phyloP scores from a whole-genome alignment of 2,329 filamentous ascomycete genomes.

The Penicillium brevicompactum region DNA sequence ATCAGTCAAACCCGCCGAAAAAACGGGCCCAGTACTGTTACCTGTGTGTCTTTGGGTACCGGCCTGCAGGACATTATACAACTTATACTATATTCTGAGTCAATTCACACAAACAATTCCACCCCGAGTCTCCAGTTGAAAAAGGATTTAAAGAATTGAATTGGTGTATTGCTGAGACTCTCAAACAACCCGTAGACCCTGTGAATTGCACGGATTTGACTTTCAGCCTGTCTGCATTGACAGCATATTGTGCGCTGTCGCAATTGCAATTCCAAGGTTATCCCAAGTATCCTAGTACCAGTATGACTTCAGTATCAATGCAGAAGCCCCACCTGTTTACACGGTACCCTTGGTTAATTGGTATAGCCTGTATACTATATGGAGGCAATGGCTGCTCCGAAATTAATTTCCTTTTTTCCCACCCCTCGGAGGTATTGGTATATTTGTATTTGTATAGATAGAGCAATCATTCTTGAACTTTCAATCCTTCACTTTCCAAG shows the following conservation, averaged over 20 bases:
- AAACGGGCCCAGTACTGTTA: constrained; percentile 3
- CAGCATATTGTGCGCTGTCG: constrained; percentile 18
- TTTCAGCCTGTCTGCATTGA: constrained; percentile 12
- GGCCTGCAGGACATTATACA: neutral
- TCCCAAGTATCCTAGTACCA: constrained; percentile 11
- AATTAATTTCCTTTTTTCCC: constrained; percentile 8
- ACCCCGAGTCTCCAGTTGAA: too few species aligned
- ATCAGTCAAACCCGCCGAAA: constrained; percentile 55
- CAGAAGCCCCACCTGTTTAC: constrained; percentile 34
- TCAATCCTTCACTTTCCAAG: constrained; percentile 9
- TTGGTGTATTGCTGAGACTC: neutral
- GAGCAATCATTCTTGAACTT: constrained; percentile 17
- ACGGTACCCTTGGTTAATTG: neutral
- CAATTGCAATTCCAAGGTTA: constrained; percentile 12
- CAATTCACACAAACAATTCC: too few species aligned
- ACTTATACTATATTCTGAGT: too few species aligned
- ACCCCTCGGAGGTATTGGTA: constrained; percentile 9
- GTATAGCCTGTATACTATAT: constrained; percentile 15
- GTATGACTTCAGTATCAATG: constrained; percentile 19
- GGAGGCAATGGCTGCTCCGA: constrained; percentile 10
- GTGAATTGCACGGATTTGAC: neutral
- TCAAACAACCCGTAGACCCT: too few species aligned
- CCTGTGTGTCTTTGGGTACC: neutral
- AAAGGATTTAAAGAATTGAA: neutral
- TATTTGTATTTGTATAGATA: constrained; percentile 18